A percentile compares a stretch with the other conserved stretches of the same genome.
phyloP scores from a whole-genome alignment of 2,329 filamentous ascomycete genomes.

The Akanthomyces dipterigenus region DNA sequence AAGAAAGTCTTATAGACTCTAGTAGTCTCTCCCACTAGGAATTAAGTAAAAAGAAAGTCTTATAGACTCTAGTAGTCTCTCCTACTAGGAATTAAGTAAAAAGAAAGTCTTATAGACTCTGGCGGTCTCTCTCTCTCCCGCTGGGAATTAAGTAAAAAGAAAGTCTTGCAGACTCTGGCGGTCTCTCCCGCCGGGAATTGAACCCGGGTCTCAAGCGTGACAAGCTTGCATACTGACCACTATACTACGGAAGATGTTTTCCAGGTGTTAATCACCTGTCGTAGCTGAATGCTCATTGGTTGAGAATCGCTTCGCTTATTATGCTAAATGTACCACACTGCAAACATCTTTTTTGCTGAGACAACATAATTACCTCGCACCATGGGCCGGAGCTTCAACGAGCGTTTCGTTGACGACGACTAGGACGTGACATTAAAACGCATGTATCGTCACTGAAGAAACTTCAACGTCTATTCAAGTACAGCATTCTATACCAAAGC shows the following conservation, averaged over 20 bases:
- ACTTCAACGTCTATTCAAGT: not conserved
- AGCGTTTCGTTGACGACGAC: no score
- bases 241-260: conserved; percentile 8
- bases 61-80: no score
- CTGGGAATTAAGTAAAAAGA: no score
- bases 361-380: no score
- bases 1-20: no score
- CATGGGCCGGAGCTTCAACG: not conserved
- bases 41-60: not conserved
- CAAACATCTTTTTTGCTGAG: no score
- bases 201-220: conserved; percentile 7
- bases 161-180: conserved; percentile 7
- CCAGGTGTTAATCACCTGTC: conserved; percentile 6
- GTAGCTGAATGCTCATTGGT: conserved; percentile 11
- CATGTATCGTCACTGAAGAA: no score
- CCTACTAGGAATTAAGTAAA: not conserved
- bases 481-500: not conserved
- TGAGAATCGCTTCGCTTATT: not conserved
- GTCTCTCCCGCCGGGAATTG: conserved; percentile 8
- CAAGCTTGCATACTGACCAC: conserved; percentile 7
- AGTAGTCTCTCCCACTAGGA: no score
- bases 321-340: not conserved
- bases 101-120: no score
- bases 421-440: no score
- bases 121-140: no score